Percentiles rank a stretch among this genome's conserved stretches.
Evolutionary conservation across 1,284 basidiomycete species (phyloP).

Genomic region (Tilletia walkeri): DNA sequence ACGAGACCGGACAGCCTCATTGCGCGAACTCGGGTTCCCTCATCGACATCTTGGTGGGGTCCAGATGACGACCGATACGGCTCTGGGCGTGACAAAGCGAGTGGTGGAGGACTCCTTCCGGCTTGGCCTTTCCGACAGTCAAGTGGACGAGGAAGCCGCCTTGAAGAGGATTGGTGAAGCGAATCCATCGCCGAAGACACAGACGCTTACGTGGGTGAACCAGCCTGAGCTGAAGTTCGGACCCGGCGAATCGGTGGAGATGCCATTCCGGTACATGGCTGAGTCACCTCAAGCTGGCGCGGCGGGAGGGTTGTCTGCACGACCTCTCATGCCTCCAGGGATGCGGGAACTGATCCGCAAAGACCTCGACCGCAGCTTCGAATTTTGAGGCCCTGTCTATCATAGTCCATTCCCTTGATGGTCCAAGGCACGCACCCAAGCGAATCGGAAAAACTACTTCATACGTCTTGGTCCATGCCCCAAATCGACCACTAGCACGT

Average conservation of each 20-base stretch:
- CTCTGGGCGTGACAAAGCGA: slow-evolving; percentile 84
- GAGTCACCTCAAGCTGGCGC: slow-evolving; percentile 19
- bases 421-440: neutral
- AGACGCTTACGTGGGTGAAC: slow-evolving; percentile 39
- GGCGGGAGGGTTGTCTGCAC: neutral
- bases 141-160: slow-evolving; percentile 22
- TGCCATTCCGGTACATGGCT: slow-evolving; percentile 49
- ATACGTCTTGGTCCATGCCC: too few relatives aligned
- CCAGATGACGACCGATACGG: slow-evolving; percentile 99
- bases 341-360: slow-evolving; percentile 44
- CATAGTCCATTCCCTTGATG: neutral
- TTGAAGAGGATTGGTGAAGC: slow-evolving; percentile 20
- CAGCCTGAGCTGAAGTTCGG: slow-evolving; percentile 49
- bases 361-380: slow-evolving; percentile 41
- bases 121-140: slow-evolving; percentile 26
- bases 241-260: slow-evolving; percentile 45
- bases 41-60: slow-evolving; percentile 59
- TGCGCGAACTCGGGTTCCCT: slow-evolving; percentile 82
- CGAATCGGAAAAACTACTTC: too few relatives aligned
- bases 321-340: slow-evolving; percentile 42
- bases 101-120: slow-evolving; percentile 69
- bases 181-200: slow-evolving; percentile 14
- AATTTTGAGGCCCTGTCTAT: slow-evolving; percentile 30
- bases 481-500: too few relatives aligned
- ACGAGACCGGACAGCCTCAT: slow-evolving; percentile 75